A percentile compares a stretch with the other conserved stretches of the same genome.
Evolutionary conservation across 176 grass and related monocot species (phyloP).

Genomic region (Raddia guianensis): DNA sequence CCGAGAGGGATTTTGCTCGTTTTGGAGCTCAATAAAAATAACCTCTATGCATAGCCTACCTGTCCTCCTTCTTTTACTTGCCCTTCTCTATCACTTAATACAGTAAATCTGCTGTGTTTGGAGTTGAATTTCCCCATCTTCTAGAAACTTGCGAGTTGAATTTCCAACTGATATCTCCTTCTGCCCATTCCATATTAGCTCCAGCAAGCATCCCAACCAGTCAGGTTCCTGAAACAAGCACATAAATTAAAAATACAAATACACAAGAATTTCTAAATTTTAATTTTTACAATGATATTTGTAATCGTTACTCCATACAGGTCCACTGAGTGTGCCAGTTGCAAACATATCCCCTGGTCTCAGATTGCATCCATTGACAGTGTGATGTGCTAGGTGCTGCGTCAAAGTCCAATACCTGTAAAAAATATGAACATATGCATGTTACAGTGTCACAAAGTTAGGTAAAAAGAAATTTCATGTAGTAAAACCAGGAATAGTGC

Average conservation of each 20-base stretch:
- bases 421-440: no score
- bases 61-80: slow-evolving; percentile 76
- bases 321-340: slow-evolving; percentile 98
- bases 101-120: slow-evolving; percentile 97
- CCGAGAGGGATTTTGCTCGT: not conserved
- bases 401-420: no score
- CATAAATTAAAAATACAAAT: not conserved
- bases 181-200: slow-evolving; percentile 89
- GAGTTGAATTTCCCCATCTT: no score
- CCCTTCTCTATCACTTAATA: slow-evolving; percentile 78
- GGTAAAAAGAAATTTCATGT: no score
- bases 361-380: no score
- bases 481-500: no score
- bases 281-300: not conserved
- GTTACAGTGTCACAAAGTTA: no score
- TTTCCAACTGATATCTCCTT: slow-evolving; percentile 68
- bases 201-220: slow-evolving; percentile 84
- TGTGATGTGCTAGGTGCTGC: no score
- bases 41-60: slow-evolving; percentile 45
- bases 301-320: slow-evolving; percentile 59
- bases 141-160: slow-evolving; percentile 59
- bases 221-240: slow-evolving; percentile 64
- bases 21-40: slow-evolving; percentile 10
- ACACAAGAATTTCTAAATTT: no score
- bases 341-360: no score